Conservation (phyloP, 208 protist genomes). For the Crithidia thermophila region DNA sequence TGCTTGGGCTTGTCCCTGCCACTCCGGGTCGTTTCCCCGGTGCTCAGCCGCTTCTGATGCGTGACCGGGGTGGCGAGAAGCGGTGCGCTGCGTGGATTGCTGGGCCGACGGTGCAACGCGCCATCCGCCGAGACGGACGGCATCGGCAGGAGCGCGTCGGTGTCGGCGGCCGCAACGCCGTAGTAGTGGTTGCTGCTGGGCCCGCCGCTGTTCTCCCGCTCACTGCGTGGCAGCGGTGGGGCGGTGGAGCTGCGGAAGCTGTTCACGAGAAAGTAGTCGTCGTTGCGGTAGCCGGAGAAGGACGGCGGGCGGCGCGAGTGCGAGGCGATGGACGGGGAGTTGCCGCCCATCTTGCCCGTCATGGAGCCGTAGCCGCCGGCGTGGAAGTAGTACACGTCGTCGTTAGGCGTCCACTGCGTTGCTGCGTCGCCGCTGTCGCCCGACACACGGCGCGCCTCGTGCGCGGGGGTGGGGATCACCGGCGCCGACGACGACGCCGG, state of each 20-base stretch:
- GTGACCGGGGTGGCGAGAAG: neutral
- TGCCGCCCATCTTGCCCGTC: neutral
- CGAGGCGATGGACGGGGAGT: neutral
- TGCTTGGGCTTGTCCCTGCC: too few species aligned
- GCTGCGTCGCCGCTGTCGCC: neutral
- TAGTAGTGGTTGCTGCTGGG: neutral
- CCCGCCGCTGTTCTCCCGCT: neutral
- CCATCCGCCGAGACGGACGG: neutral
- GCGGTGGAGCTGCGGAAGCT: conserved; percentile 18
- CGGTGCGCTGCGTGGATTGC: too few species aligned
- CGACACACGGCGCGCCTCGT: neutral
- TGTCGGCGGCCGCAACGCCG: neutral
- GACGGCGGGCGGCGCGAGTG: neutral
- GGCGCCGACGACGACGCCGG: neutral
- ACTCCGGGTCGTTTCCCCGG: neutral
- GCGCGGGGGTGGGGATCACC: neutral
- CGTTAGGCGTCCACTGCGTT: conserved; percentile 17
- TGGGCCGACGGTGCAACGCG: too few species aligned
- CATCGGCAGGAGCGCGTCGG: neutral
- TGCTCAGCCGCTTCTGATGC: conserved; percentile 10
- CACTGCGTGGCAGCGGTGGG: neutral
- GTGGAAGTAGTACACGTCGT: conserved; percentile 8
- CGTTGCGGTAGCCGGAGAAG: conserved; percentile 11
- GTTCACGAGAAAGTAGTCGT: conserved; percentile 21
- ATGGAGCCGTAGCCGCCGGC: conserved; percentile 14